These are phyloP conservation scores for Volvariella volvacea DNA, from an alignment of 1,284 basidiomycete genomes.

Conservation along the genomic window DNA sequence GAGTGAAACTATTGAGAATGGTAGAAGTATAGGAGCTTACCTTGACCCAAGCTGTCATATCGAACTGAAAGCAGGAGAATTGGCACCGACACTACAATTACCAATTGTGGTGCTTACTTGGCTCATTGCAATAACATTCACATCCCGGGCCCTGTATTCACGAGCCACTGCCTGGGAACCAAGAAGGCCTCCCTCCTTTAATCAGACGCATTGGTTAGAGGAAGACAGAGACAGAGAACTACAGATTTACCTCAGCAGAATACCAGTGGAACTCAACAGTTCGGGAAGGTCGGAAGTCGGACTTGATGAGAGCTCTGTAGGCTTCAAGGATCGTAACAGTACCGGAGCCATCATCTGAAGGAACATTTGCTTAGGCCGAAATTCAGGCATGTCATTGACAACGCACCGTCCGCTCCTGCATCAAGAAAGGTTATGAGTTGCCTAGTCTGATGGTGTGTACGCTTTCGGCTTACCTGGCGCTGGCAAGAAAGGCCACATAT, in stretches of 20 bases:
- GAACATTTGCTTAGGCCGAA: slow-evolving; percentile 7
- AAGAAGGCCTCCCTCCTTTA: slow-evolving; percentile 87
- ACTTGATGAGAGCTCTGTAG: slow-evolving; percentile 76
- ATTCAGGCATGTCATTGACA: slow-evolving; percentile 7
- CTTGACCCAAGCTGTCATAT: slow-evolving; percentile 98
- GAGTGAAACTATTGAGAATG: slow-evolving; percentile 9
- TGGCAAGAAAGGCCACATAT: slow-evolving; percentile 82
- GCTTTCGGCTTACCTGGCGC: slow-evolving; percentile 86
- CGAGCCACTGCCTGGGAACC: slow-evolving; percentile 89
- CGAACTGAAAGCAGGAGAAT: slow-evolving; percentile 49
- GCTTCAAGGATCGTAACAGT: slow-evolving; percentile 89
- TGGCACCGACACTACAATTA: background rate
- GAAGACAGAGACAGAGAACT: slow-evolving; percentile 5
- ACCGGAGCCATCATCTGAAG: slow-evolving; percentile 84
- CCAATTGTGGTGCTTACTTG: slow-evolving; percentile 42
- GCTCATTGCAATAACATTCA: slow-evolving; percentile 84
- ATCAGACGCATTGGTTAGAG: slow-evolving; percentile 6
- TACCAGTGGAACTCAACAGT: slow-evolving; percentile 96
- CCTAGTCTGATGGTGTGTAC: slow-evolving; percentile 5
- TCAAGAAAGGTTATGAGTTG: too few relatives aligned
- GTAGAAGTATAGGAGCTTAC: slow-evolving; percentile 18
- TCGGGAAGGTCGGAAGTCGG: slow-evolving; percentile 70
- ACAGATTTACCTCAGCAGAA: slow-evolving; percentile 67
- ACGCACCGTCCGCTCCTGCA: slow-evolving; percentile 71
- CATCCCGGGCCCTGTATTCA: slow-evolving; percentile 58